Percentiles rank a stretch among this genome's conserved stretches.
phyloP scores from a whole-genome alignment of 148 eudicot genomes.

The Silene conica region DNA sequence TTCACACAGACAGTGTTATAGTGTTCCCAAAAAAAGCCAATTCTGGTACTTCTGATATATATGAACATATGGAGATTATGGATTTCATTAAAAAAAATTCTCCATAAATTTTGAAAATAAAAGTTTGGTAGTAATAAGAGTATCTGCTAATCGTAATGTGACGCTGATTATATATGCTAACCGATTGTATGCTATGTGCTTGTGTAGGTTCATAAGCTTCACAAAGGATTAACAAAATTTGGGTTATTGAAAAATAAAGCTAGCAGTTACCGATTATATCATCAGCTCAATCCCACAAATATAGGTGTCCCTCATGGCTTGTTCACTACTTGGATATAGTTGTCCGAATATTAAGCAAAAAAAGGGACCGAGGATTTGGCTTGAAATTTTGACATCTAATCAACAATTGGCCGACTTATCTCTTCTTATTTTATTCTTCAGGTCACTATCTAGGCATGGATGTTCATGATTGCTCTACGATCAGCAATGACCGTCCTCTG shows the following conservation, averaged over 20 bases:
- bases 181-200: neutral
- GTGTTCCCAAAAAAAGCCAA: neutral
- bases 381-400: neutral
- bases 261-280: constrained; percentile 44
- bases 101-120: neutral
- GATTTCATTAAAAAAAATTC: neutral
- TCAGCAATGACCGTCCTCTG: constrained; percentile 65
- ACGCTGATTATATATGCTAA: neutral
- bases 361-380: neutral
- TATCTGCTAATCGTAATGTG: neutral
- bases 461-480: constrained; percentile 82
- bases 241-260: constrained; percentile 60
- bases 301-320: constrained; percentile 48
- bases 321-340: constrained; percentile 1
- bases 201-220: constrained; percentile 62
- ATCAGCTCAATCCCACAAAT: constrained; percentile 85
- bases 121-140: too few species aligned
- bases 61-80: neutral
- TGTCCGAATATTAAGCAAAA: constrained; percentile 14
- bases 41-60: neutral
- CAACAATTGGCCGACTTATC: constrained; percentile 3
- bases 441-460: constrained; percentile 98
- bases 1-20: neutral
- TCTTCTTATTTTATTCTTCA: constrained; percentile 19
- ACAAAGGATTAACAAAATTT: constrained; percentile 63